phyloP scores from a whole-genome alignment of 1,284 basidiomycete genomes.

The Dichomitus squalens region DNA sequence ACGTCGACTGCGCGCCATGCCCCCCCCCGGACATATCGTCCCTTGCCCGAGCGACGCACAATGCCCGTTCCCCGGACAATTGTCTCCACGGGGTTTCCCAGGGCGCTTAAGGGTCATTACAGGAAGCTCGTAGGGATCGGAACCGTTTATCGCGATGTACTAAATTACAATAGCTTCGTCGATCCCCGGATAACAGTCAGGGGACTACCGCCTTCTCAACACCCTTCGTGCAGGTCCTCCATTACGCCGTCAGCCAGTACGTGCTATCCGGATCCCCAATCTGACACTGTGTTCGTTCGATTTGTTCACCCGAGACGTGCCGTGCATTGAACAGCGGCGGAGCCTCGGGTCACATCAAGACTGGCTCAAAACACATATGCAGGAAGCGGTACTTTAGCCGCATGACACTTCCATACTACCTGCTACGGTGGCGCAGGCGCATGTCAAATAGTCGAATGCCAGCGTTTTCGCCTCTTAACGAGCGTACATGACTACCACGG shows the following conservation, averaged over 20 bases:
- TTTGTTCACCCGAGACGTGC: not conserved
- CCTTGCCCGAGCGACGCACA: not conserved
- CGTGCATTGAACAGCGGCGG: not conserved
- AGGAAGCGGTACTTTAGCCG: not conserved
- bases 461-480: not conserved
- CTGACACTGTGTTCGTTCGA: not conserved
- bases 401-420: not conserved
- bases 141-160: not conserved
- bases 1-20: not conserved
- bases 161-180: conserved; percentile 3
- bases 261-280: conserved; percentile 1
- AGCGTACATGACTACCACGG: not conserved
- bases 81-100: not conserved
- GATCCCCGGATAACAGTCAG: conserved; percentile 14
- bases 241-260: not conserved
- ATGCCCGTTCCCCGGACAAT: not conserved
- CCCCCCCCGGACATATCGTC: not conserved
- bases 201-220: not conserved
- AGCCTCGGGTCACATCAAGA: not conserved
- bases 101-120: not conserved
- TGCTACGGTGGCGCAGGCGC: not conserved
- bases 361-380: not conserved
- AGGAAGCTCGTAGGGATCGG: not conserved
- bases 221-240: not conserved
- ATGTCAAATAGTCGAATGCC: conserved; percentile 1